Evolutionary conservation across 2,329 filamentous ascomycete species (phyloP).

Genomic region (Achaetomium macrosporum): DNA sequence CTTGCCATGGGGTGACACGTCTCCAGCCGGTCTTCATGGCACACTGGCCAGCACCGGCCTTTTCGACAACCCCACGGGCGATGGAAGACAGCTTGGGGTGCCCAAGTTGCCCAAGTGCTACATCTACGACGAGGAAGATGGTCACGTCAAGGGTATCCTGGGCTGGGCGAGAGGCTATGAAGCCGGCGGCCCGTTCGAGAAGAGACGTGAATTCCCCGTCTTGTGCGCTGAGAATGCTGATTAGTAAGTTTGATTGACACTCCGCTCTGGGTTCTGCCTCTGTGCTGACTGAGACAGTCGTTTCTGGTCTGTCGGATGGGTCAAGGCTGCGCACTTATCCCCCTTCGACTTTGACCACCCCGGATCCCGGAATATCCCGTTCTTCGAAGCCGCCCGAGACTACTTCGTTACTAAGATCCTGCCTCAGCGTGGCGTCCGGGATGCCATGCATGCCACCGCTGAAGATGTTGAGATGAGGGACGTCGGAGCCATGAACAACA

Average conservation of each 20-base stretch:
- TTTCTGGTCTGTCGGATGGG: constrained; percentile 21
- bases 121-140: constrained; percentile 24
- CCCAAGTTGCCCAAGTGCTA: constrained; percentile 31
- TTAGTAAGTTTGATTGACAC: constrained; percentile 16
- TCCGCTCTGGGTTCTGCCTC: background rate
- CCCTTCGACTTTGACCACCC: constrained; percentile 23
- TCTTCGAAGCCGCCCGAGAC: constrained; percentile 15
- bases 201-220: constrained; percentile 35
- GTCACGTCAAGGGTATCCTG: constrained; percentile 25
- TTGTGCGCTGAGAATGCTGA: constrained; percentile 34
- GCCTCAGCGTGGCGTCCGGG: background rate
- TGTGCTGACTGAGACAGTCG: background rate
- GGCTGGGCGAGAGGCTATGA: constrained; percentile 35
- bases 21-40: constrained; percentile 26
- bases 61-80: constrained; percentile 20
- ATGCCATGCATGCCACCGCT: background rate
- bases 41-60: constrained; percentile 29
- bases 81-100: background rate
- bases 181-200: constrained; percentile 30
- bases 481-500: background rate
- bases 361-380: constrained; percentile 12
- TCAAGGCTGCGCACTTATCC: constrained; percentile 19
- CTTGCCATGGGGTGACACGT: constrained; percentile 32
- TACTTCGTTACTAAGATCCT: constrained; percentile 10
- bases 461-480: constrained; percentile 21